phyloP scores from a whole-genome alignment of 371 early-diverging fungal species.

The Rhizopus microsporus region DNA sequence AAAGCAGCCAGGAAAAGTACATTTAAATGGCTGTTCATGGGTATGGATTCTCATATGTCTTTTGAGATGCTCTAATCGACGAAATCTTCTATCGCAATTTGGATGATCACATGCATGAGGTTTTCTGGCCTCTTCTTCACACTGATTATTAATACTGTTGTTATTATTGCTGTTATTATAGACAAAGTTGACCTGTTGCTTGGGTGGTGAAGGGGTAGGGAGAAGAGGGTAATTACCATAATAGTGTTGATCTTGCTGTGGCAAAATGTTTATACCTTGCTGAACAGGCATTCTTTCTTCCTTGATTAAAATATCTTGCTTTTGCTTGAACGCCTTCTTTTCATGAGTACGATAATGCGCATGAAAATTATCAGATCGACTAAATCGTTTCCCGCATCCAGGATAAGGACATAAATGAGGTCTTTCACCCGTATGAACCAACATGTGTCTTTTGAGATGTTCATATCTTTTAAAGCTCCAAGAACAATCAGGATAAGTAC shows the following conservation, averaged over 20 bases:
- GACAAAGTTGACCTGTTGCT: constrained; percentile 10
- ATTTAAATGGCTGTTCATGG: constrained; percentile 78
- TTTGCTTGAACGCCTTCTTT: constrained; percentile 41
- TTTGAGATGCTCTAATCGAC: constrained; percentile 87
- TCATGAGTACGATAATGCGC: constrained; percentile 62
- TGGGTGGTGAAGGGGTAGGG: constrained; percentile 19
- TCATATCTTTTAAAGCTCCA: constrained; percentile 81
- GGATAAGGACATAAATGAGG: constrained; percentile 68
- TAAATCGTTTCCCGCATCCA: constrained; percentile 74
- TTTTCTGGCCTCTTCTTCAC: constrained; percentile 30
- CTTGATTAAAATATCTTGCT: constrained; percentile 16
- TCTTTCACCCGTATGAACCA: constrained; percentile 69
- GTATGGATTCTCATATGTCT: constrained; percentile 89
- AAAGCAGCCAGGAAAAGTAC: constrained; percentile 68
- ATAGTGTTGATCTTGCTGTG: constrained; percentile 16
- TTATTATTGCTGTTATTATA: constrained; percentile 13
- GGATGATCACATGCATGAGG: constrained; percentile 59
- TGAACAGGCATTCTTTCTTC: constrained; percentile 10
- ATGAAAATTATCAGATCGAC: constrained; percentile 76
- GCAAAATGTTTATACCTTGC: not conserved
- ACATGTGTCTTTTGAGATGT: constrained; percentile 82
- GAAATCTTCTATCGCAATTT: constrained; percentile 62
- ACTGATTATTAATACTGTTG: constrained; percentile 7
- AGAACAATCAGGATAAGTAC: constrained; percentile 55
- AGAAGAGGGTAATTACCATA: constrained; percentile 16